Evolutionary conservation across 176 grass and related monocot genomes (phyloP).

Genomic region (Hordeum vulgare): MorexV3_pseudomolecules_assembly NC_058520.1:1167786-1168285

Average conservation of each 20-base stretch:
- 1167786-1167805: too few species aligned
- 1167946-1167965: constrained; percentile 90
- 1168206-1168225: neutral
- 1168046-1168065: constrained; percentile 56
- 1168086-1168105: constrained; percentile 88
- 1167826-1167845: constrained; percentile 98
- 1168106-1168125: constrained; percentile 70
- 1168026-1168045: constrained; percentile 56
- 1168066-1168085: constrained; percentile 69
- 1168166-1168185: constrained; percentile 14
- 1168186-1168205: constrained; percentile 32
- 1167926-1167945: constrained; percentile 90
- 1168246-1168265: too few species aligned
- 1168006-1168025: constrained; percentile 75
- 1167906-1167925: constrained; percentile 40
- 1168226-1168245: neutral
- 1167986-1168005: constrained; percentile 88
- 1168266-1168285: too few species aligned
- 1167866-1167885: constrained; percentile 92
- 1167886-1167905: constrained; percentile 62
- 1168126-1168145: constrained; percentile 64
- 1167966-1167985: constrained; percentile 94
- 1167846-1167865: constrained; percentile 87
- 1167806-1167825: neutral
- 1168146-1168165: neutral